Evolutionary conservation across 2,329 filamentous ascomycete genomes (phyloP), one percentile per base, ranked within the genome.

Genomic region (Fusarium kyushuense): DNA sequence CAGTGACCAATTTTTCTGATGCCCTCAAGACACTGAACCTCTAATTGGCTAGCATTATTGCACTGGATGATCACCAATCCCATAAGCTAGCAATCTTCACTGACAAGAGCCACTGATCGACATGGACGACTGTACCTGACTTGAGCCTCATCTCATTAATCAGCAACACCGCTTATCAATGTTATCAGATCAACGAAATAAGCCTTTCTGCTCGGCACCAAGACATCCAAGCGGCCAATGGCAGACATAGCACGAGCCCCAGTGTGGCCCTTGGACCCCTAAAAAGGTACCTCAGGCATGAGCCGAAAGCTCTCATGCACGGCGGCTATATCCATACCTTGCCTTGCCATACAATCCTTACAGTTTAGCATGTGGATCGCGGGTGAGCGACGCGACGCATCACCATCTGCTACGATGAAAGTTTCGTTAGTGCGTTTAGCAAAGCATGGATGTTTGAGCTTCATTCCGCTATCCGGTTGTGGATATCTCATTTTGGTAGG

Each of bases 191-290:
- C 61, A 59, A 54, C 36, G 33, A 66, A 63, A 54, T 48, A 71
- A 59, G 62, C 68, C 54, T 67, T 67, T 54, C 36, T 38, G 29
- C 48, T 63, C 38, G 42, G 61, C 53, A 65, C 40, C 46, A 19
- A 25, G 47, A 58, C 51, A 58, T 27, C 33, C 23, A 51, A 35
- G 35, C 56, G 66, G 32, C 69, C 71, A 73, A 72, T 69, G 38
- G 60, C 41, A 56, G 1, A 33, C 7, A 40, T 21, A 33, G 21
- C 47, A 30, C 30, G 19, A 52, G 61, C 61, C 62, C 41, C 59
- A 19, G n/a, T 29, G 45, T 56, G 49, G 62, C 33, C 52, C 53
- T 58, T 65, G 69, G 70, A 73, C 70, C 71, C 71, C 58, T 70
- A 70, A 70, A 73, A 65, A 32, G 49, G 61, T 53, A 63, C 48